phyloP scores from a whole-genome alignment of 2,329 filamentous ascomycete genomes.

The Ilyonectria mors-panacis region DNA sequence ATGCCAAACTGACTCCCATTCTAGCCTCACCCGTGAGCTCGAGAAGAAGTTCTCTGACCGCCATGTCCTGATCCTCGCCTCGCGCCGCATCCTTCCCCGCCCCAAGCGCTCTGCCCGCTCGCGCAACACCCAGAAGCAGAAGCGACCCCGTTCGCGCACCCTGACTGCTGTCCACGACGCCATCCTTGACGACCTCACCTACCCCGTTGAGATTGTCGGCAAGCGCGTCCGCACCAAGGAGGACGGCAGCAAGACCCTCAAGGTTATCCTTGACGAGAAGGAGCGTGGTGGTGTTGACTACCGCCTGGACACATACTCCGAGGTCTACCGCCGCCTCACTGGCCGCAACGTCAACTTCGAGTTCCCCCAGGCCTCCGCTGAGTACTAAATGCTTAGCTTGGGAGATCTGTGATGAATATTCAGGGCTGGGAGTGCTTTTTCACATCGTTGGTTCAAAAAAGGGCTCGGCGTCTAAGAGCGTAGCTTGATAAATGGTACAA shows the following conservation, averaged over 20 bases:
- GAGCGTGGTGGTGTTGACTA: constrained; percentile 99
- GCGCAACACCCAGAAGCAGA: constrained; percentile 97
- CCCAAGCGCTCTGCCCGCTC: constrained; percentile 98
- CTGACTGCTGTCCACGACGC: constrained; percentile 99
- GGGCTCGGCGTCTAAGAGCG: constrained; percentile 66
- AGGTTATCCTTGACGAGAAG: constrained; percentile 99
- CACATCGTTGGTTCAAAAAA: constrained; percentile 58
- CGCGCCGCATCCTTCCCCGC: constrained; percentile 97
- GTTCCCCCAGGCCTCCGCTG: constrained; percentile 89
- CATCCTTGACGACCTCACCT: constrained; percentile 98
- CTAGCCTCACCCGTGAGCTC: constrained; percentile 97
- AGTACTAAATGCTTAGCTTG: constrained; percentile 91
- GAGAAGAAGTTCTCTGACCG: constrained; percentile 99
- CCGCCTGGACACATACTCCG: constrained; percentile 98
- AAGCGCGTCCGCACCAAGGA: constrained; percentile 99
- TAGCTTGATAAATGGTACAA: constrained; percentile 66
- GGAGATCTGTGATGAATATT: constrained; percentile 39
- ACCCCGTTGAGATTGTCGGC: constrained; percentile 99
- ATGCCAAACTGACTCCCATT: constrained; percentile 41
- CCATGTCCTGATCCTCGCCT: constrained; percentile 98
- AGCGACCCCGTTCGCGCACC: constrained; percentile 97
- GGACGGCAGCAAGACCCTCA: constrained; percentile 98
- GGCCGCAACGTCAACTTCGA: constrained; percentile 98
- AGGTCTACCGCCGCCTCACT: constrained; percentile 98
- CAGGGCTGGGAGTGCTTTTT: constrained; percentile 53